These are phyloP conservation scores for Euclidium syriacum DNA, from an alignment of 345 rosid genomes.

Conservation along the genomic window DNA sequence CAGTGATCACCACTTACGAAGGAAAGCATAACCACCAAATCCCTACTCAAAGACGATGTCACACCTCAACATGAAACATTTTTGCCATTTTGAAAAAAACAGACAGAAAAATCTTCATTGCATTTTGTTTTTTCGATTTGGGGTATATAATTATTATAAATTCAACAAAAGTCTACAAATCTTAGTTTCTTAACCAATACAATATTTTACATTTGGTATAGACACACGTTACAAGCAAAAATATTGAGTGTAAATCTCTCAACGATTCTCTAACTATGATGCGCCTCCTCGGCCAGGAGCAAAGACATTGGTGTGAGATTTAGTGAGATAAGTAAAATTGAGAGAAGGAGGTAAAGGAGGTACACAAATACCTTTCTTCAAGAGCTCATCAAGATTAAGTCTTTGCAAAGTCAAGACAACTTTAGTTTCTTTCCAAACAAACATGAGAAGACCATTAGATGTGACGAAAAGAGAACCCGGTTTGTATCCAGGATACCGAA, in stretches of 20 bases:
- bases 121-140: too few species aligned
- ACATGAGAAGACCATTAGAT: slow-evolving; percentile 64
- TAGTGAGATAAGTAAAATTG: slow-evolving; percentile 76
- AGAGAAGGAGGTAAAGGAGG: slow-evolving; percentile 55
- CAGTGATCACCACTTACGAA: slow-evolving; percentile 93
- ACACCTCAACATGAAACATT: background rate
- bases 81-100: too few species aligned
- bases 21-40: slow-evolving; percentile 95
- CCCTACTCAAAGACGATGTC: slow-evolving; percentile 65
- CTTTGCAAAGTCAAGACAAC: slow-evolving; percentile 69
- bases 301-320: slow-evolving; percentile 76
- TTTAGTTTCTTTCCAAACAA: slow-evolving; percentile 78
- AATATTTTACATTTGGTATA: background rate
- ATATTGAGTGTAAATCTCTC: background rate
- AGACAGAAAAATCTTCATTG: too few species aligned
- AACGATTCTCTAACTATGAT: background rate
- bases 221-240: slow-evolving; percentile 1
- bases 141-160: background rate
- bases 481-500: slow-evolving; percentile 84
- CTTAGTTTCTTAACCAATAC: background rate
- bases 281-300: slow-evolving; percentile 39
- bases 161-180: background rate
- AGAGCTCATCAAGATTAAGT: slow-evolving; percentile 57
- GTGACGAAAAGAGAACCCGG: slow-evolving; percentile 72
- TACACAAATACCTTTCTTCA: slow-evolving; percentile 67